Evolutionary conservation across 495 filamentous ascomycete genomes (phyloP).

Genomic region (Penicillium lividum): DNA sequence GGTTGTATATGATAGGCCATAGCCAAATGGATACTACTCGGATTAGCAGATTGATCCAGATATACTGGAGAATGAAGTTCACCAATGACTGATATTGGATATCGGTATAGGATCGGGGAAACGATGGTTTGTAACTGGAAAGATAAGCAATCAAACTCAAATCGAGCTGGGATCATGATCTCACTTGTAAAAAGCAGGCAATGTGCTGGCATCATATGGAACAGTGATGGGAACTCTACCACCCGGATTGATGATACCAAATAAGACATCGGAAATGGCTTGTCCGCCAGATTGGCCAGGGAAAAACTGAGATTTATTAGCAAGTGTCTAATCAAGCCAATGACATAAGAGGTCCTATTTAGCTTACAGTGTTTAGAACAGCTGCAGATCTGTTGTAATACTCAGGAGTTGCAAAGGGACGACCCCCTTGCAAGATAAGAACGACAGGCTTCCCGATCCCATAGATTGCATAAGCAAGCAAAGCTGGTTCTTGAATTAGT

Average conservation of each 20-base stretch:
- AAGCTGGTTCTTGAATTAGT: neutral
- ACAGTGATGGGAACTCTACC: slow-evolving; percentile 16
- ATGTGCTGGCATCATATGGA: slow-evolving; percentile 10
- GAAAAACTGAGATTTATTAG: slow-evolving; percentile 10
- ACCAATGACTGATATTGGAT: slow-evolving; percentile 6
- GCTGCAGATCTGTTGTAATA: slow-evolving; percentile 11
- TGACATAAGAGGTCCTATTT: neutral
- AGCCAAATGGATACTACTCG: slow-evolving; percentile 18
- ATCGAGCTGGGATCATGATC: neutral
- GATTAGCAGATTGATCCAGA: neutral
- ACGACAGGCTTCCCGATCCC: slow-evolving; percentile 41
- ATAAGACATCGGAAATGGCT: slow-evolving; percentile 11
- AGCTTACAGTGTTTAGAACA: slow-evolving; percentile 11
- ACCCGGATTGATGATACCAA: slow-evolving; percentile 10
- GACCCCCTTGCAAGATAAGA: slow-evolving; percentile 43
- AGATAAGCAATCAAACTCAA: neutral
- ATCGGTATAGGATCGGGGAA: slow-evolving; percentile 11
- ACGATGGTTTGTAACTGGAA: slow-evolving; percentile 10
- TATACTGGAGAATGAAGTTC: neutral
- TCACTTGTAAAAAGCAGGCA: slow-evolving; percentile 16
- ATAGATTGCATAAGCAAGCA: slow-evolving; percentile 37
- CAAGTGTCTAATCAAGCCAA: neutral
- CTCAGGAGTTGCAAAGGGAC: slow-evolving; percentile 37
- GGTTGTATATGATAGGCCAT: slow-evolving; percentile 14
- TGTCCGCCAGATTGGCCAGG: slow-evolving; percentile 14